phyloP scores from a whole-genome alignment of 768 basidiomycete species.

The Leccinum subgranulosum region DNA sequence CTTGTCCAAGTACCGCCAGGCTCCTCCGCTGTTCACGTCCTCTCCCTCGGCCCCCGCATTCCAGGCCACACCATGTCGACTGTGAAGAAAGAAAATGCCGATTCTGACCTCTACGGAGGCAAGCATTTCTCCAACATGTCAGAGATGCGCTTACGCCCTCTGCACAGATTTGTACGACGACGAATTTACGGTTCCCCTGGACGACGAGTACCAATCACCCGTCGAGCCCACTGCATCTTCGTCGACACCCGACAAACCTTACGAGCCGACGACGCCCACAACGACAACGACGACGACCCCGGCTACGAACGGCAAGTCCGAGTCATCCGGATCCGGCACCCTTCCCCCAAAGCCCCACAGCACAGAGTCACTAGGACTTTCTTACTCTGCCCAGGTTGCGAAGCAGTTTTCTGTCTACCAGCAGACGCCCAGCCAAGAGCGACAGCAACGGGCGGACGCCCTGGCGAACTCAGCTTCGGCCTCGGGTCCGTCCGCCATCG shows the following conservation, averaged over 20 bases:
- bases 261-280: conserved; percentile 18
- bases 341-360: conserved; percentile 29
- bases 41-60: background rate
- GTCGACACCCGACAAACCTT: conserved; percentile 13
- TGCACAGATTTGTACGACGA: conserved; percentile 52
- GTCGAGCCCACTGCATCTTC: conserved; percentile 23
- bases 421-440: conserved; percentile 64
- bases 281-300: conserved; percentile 9
- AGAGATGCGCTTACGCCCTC: conserved; percentile 3
- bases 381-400: conserved; percentile 62
- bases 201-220: conserved; percentile 30
- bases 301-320: conserved; percentile 21
- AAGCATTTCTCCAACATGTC: conserved; percentile 14
- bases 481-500: conserved; percentile 28
- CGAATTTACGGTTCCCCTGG: conserved; percentile 35
- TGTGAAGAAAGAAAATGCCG: conserved; percentile 28
- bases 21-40: background rate
- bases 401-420: conserved; percentile 64
- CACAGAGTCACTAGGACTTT: conserved; percentile 35
- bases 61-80: conserved; percentile 16
- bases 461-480: conserved; percentile 4
- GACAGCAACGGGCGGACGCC: conserved; percentile 42
- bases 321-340: conserved; percentile 16
- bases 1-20: conserved; percentile 8
- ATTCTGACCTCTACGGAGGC: conserved; percentile 49